Conservation (phyloP, 257 asterid genomes). For the Penstemon eatonii region DNA sequence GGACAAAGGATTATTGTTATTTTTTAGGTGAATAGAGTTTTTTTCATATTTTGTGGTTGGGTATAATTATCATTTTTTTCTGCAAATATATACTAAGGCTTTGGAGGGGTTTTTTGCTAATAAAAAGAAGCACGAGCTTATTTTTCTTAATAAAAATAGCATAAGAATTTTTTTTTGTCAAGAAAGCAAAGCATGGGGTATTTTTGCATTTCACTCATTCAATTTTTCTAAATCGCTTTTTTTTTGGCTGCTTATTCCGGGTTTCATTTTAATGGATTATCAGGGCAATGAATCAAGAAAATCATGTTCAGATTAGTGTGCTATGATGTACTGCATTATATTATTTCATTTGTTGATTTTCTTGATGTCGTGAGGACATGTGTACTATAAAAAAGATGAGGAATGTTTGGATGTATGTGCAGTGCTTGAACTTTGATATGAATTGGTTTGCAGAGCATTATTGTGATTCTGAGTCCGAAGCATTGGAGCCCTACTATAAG, state of each 20-base stretch:
- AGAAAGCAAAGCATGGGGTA: too few species aligned
- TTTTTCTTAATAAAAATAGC: too few species aligned
- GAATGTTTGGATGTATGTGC: slow-evolving; percentile 23
- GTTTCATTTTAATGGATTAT: slow-evolving; percentile 8
- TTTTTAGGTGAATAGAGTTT: too few species aligned
- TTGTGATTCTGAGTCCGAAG: too few species aligned
- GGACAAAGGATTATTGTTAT: too few species aligned
- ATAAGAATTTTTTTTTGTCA: too few species aligned
- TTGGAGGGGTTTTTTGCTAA: too few species aligned
- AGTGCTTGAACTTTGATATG: slow-evolving; percentile 29
- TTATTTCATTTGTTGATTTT: slow-evolving; percentile 25
- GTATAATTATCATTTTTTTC: too few species aligned
- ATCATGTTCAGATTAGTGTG: not conserved
- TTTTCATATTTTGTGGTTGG: too few species aligned
- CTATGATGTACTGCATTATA: slow-evolving; percentile 23
- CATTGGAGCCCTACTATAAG: not conserved
- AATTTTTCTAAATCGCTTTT: not conserved
- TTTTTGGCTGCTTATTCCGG: slow-evolving; percentile 2
- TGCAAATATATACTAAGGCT: too few species aligned
- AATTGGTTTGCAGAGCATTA: slow-evolving; percentile 9
- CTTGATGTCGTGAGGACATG: slow-evolving; percentile 28
- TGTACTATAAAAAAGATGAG: slow-evolving; percentile 33
- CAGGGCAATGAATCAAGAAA: slow-evolving; percentile 19
- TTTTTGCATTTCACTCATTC: too few species aligned
- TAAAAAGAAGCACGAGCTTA: too few species aligned